Percentiles rank a stretch among this genome's conserved stretches.
Evolutionary conservation across 1,284 basidiomycete genomes (phyloP).

Genomic region (Irpex sp.): DNA sequence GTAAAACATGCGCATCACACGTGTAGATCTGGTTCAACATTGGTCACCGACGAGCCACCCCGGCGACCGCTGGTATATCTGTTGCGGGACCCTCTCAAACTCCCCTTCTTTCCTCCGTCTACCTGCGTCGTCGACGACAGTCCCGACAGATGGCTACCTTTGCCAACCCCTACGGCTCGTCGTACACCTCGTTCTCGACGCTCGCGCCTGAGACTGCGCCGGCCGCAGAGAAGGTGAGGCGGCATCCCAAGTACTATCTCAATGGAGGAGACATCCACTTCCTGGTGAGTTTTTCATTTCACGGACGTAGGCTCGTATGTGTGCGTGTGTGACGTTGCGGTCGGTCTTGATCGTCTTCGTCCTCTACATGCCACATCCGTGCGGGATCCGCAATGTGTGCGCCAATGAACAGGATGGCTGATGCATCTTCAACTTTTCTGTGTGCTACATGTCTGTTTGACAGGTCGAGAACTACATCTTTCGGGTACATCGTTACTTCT

Average conservation of each 20-base stretch:
- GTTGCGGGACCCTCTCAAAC: conserved; percentile 9
- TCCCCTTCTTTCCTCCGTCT: conserved; percentile 24
- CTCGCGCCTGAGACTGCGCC: background rate
- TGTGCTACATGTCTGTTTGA: conserved; percentile 7
- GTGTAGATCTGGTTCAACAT: conserved; percentile 28
- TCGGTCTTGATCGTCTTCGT: background rate
- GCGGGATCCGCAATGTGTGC: background rate
- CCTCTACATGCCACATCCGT: background rate
- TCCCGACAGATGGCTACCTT: conserved; percentile 22
- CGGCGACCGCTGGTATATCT: conserved; percentile 15
- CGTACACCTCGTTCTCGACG: conserved; percentile 5
- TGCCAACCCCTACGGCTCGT: conserved; percentile 10
- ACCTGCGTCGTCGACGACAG: background rate
- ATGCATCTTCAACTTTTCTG: conserved; percentile 5
- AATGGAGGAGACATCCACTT: conserved; percentile 52
- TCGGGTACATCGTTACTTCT: conserved; percentile 60
- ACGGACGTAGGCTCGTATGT: background rate
- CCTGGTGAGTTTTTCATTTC: conserved; percentile 35
- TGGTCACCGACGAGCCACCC: conserved; percentile 2
- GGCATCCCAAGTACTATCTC: conserved; percentile 49
- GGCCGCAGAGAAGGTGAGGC: conserved; percentile 27
- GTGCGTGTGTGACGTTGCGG: background rate
- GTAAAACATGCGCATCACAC: conserved; percentile 32
- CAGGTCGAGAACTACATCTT: conserved; percentile 51
- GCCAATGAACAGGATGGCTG: no score